Percentiles rank a stretch among this genome's conserved stretches.
Evolutionary conservation across 164 flowering plant species (phyloP).

Genomic region (Brasenia schreberi): DNA sequence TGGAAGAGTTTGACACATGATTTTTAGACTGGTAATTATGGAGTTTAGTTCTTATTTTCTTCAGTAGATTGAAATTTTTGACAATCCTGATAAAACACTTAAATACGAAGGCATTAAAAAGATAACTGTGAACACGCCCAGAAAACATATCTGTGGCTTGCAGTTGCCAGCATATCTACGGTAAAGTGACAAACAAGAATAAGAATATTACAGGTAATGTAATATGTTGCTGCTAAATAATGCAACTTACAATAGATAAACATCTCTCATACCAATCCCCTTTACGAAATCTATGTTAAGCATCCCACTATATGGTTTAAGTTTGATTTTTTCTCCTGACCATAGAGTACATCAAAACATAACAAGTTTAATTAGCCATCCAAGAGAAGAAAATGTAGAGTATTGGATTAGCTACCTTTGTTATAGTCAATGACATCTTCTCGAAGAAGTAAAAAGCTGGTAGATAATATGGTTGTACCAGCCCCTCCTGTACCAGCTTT

Average conservation of each 20-base stretch:
- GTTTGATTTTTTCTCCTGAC: constrained; percentile 66
- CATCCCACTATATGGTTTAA: constrained; percentile 86
- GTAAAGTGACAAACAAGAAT: no score
- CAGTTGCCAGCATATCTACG: background rate
- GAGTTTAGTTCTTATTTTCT: no score
- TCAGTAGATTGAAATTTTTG: no score
- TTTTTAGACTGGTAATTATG: no score
- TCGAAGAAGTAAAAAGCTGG: constrained; percentile 92
- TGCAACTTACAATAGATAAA: constrained; percentile 84
- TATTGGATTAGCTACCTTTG: constrained; percentile 42
- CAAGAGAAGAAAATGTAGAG: background rate
- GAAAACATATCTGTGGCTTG: no score
- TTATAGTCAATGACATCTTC: constrained; percentile 90
- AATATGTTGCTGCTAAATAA: background rate
- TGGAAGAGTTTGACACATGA: no score
- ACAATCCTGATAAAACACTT: no score
- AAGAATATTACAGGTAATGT: background rate
- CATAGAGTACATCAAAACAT: constrained; percentile 3
- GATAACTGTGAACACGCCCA: no score
- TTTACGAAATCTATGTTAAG: constrained; percentile 85
- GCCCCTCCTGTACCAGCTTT: constrained; percentile 99
- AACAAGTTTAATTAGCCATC: background rate
- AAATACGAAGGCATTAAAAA: no score
- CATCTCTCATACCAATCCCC: constrained; percentile 81
- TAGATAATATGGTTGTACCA: constrained; percentile 93